Percentiles rank a stretch among this genome's conserved stretches.
These are phyloP conservation scores for Cercospora nicotianae DNA, from an alignment of 2,329 filamentous ascomycete species.

Conservation along the genomic window DNA sequence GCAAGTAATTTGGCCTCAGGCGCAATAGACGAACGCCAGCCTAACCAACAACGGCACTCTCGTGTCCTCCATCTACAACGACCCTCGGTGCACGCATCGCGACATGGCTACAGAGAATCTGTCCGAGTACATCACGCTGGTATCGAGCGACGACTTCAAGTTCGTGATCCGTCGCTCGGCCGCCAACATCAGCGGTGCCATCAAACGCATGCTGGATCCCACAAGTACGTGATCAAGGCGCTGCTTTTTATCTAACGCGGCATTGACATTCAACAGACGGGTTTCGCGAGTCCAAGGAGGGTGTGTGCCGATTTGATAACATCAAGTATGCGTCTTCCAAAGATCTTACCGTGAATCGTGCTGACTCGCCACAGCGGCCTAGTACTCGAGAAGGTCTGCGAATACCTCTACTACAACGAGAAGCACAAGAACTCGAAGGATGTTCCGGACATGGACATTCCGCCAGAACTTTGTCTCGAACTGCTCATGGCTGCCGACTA, in stretches of 20 bases:
- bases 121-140: constrained; percentile 73
- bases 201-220: constrained; percentile 73
- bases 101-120: constrained; percentile 10
- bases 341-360: neutral
- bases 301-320: constrained; percentile 67
- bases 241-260: neutral
- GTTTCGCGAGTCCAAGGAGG: constrained; percentile 65
- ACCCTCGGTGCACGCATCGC: neutral
- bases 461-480: constrained; percentile 75
- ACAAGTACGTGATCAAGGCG: constrained; percentile 52
- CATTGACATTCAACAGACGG: constrained; percentile 48
- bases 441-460: constrained; percentile 78
- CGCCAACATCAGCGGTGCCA: constrained; percentile 66
- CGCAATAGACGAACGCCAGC: neutral
- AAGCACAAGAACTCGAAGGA: constrained; percentile 68
- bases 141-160: constrained; percentile 74
- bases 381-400: constrained; percentile 76
- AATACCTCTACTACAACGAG: constrained; percentile 83
- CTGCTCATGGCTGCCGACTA: constrained; percentile 76
- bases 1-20: neutral
- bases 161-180: constrained; percentile 73
- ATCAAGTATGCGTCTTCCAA: constrained; percentile 62
- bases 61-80: neutral
- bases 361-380: constrained; percentile 56
- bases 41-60: neutral